These are phyloP conservation scores for Madurella fahalii DNA, from an alignment of 2,329 filamentous ascomycete species.

Conservation along the genomic window DNA sequence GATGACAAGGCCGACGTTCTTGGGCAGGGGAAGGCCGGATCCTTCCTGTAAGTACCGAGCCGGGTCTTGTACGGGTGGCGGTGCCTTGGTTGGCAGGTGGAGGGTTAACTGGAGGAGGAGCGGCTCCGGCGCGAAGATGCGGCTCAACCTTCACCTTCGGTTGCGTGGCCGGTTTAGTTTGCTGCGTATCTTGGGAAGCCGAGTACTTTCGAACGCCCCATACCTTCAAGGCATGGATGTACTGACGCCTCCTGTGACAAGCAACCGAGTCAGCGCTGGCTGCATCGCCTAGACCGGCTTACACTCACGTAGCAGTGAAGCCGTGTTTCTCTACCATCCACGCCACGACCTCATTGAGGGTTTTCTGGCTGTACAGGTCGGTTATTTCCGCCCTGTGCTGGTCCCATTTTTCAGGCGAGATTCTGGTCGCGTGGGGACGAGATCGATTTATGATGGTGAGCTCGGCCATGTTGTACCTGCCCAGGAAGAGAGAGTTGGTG, in stretches of 20 bases:
- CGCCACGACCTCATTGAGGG: slow-evolving; percentile 1
- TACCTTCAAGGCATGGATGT: slow-evolving; percentile 10
- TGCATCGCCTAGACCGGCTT: neutral
- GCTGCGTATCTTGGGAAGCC: too few species aligned
- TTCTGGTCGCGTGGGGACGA: slow-evolving; percentile 5
- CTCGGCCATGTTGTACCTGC: neutral
- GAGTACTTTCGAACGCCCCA: slow-evolving; percentile 20
- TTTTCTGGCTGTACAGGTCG: neutral
- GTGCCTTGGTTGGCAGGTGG: neutral
- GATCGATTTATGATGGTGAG: neutral
- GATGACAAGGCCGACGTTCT: neutral
- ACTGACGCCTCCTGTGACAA: slow-evolving; percentile 16
- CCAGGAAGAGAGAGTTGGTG: neutral
- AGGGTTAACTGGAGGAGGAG: neutral
- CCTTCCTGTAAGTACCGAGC: neutral
- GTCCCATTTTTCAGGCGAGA: slow-evolving; percentile 13
- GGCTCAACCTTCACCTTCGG: too few species aligned
- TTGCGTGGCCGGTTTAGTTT: too few species aligned
- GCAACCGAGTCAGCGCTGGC: neutral
- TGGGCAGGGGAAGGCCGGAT: neutral
- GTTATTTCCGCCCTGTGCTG: neutral
- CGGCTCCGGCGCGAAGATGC: too few species aligned
- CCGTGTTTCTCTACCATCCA: slow-evolving; percentile 14
- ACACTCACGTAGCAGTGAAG: slow-evolving; percentile 19
- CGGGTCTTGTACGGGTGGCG: neutral